These are phyloP conservation scores for Fusarium sp. DNA, from an alignment of 2,329 filamentous ascomycete species.

Conservation along the genomic window DNA sequence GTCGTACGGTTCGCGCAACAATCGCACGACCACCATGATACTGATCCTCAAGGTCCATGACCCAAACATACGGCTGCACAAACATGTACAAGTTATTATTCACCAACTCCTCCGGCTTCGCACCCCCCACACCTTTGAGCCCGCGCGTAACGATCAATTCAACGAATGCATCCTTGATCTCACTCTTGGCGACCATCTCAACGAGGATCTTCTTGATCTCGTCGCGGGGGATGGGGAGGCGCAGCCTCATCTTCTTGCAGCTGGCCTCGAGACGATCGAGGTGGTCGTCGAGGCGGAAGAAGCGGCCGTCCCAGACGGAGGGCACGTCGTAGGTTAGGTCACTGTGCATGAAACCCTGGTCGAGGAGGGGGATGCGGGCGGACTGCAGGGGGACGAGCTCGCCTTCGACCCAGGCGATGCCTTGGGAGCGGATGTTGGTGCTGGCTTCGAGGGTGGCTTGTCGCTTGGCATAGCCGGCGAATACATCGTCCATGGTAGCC, in stretches of 20 bases:
- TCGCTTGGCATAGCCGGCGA: constrained; percentile 47
- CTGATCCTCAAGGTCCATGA: constrained; percentile 57
- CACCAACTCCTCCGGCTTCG: constrained; percentile 45
- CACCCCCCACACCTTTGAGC: constrained; percentile 50
- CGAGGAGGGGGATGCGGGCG: constrained; percentile 58
- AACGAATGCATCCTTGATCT: constrained; percentile 59
- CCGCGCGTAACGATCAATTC: constrained; percentile 61
- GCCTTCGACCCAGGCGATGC: constrained; percentile 58
- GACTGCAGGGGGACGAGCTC: constrained; percentile 53
- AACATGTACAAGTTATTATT: constrained; percentile 58
- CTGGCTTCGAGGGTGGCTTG: constrained; percentile 36
- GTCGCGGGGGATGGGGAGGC: constrained; percentile 50
- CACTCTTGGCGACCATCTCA: constrained; percentile 56
- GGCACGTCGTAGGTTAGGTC: constrained; percentile 62
- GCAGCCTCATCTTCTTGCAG: constrained; percentile 56
- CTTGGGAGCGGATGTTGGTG: constrained; percentile 40
- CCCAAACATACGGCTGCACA: constrained; percentile 58
- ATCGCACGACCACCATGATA: constrained; percentile 51
- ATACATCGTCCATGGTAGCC: constrained; percentile 54
- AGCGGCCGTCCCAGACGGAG: constrained; percentile 59
- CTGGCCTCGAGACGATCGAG: constrained; percentile 53
- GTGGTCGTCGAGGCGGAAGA: constrained; percentile 61
- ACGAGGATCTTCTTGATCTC: constrained; percentile 51
- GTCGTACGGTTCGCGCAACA: constrained; percentile 54
- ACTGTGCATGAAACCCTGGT: constrained; percentile 61